A percentile compares a stretch with the other conserved stretches of the same genome.
Evolutionary conservation across 768 basidiomycete species (phyloP).

Genomic region (Boletus sensibilis): DNA sequence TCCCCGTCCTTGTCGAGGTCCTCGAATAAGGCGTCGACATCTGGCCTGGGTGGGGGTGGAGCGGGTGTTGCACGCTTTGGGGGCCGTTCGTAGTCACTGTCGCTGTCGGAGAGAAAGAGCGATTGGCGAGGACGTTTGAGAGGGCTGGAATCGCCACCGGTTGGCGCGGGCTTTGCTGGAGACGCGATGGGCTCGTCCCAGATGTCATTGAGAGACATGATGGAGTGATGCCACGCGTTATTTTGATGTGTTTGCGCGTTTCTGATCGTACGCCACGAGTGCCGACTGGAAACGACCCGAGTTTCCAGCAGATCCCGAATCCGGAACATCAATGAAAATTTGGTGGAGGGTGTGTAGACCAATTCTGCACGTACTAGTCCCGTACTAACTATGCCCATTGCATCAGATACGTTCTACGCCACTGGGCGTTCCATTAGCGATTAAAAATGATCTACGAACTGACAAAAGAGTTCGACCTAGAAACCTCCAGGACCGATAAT

Average conservation of each 20-base stretch:
- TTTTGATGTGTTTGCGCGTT: slow-evolving; percentile 24
- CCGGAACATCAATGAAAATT: not conserved
- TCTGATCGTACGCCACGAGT: too few species aligned
- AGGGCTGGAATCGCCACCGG: slow-evolving; percentile 14
- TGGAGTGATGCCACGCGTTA: slow-evolving; percentile 23
- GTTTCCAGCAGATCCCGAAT: not conserved
- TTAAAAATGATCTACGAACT: not conserved
- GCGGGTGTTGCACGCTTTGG: slow-evolving; percentile 25
- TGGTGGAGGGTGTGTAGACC: not conserved
- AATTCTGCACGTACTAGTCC: too few species aligned
- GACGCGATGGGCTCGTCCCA: slow-evolving; percentile 54
- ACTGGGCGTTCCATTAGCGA: too few species aligned
- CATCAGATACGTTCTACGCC: not conserved
- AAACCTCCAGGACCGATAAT: not conserved
- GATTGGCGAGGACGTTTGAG: slow-evolving; percentile 38
- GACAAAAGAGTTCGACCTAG: not conserved
- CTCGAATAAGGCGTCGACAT: slow-evolving; percentile 45
- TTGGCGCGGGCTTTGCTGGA: slow-evolving; percentile 16
- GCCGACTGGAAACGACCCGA: too few species aligned
- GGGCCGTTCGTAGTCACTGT: slow-evolving; percentile 40
- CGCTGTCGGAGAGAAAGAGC: slow-evolving; percentile 57
- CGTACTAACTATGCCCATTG: not conserved
- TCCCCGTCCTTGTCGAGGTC: slow-evolving; percentile 50
- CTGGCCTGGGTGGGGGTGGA: slow-evolving; percentile 19
- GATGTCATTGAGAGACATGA: slow-evolving; percentile 51